phyloP scores from a whole-genome alignment of 306 rosid genomes.

The Begonia peltatifolia region DNA sequence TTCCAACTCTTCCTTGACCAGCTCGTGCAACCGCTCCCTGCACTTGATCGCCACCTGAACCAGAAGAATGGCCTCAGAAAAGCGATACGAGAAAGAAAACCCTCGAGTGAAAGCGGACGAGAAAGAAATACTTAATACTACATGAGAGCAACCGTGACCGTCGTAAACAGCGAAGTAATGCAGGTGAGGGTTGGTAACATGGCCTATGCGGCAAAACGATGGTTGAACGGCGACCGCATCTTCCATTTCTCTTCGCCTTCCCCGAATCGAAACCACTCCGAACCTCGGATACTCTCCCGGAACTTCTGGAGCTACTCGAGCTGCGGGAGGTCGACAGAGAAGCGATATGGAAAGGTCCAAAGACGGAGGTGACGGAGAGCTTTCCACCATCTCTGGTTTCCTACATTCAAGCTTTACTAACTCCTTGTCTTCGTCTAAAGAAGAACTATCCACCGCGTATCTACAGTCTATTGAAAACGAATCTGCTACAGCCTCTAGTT shows the following conservation, averaged over 20 bases:
- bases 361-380: background rate
- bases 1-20: constrained; percentile 35
- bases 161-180: constrained; percentile 45
- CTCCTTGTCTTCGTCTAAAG: constrained; percentile 8
- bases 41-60: constrained; percentile 35
- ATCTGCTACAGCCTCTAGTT: background rate
- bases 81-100: background rate
- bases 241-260: constrained; percentile 45
- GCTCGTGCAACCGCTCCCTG: constrained; percentile 33
- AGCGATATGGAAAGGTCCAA: background rate
- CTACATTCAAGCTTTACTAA: background rate
- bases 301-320: too few species aligned
- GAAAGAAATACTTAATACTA: constrained; percentile 6
- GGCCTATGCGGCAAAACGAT: constrained; percentile 6
- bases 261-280: constrained; percentile 34
- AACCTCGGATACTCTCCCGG: constrained; percentile 12
- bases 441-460: constrained; percentile 9
- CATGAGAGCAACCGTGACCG: constrained; percentile 61
- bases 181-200: constrained; percentile 1
- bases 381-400: background rate
- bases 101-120: too few species aligned
- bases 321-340: background rate
- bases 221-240: constrained; percentile 30
- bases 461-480: constrained; percentile 11
- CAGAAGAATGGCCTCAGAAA: background rate